Evolutionary conservation across 352 stramenopile species (phyloP), one percentile per base, ranked within the genome.

Genomic region (Globisporangium lucens): DNA sequence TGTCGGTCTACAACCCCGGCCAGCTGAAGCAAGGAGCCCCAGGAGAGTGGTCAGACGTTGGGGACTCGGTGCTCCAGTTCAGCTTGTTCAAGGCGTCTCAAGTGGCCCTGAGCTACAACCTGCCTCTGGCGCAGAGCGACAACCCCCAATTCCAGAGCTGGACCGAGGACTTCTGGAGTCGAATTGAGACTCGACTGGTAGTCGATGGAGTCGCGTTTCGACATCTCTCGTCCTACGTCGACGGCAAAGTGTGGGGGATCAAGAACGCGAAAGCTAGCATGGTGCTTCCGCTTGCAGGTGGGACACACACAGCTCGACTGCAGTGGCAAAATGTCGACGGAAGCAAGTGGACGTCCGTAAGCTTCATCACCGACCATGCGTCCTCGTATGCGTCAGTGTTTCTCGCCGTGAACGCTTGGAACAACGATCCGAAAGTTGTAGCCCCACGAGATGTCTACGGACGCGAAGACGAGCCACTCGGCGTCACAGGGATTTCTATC

Each of bases 261-360:
- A 90, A 92, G 69, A 82, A 90, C 68, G 75, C 82, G 30, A 80
- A 66, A 61, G 86, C 86, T 17, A 92, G 67, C 43, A 91, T 94
- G 77, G 73, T 89, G 38, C 52, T 94, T 0, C 72, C 75, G 1
- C 71, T 94, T 0, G 72, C 75, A 56, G 80, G 71, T 22, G 86
- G 86, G 6, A 86, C 68, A 6, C 86, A 94, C 66, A 86, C 77
- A 36, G 77, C 75, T 15, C 79, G 83, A 53, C 59, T 94, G 2
- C 86, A 92, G 56, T 94, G 86, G 86, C 76, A 94, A 72, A 92
- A 90, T 33, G 75, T 91, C 0, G 83, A 91, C 57, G 81, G 81
- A 20, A 89, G 62, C 62, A 75, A 78, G 35, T 93, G 85, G 85
- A 76, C 67, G 29, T 75, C 78, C 8, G 85, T 93, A 29, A 90